A percentile compares a stretch with the other conserved stretches of the same genome.
Evolutionary conservation across 2,329 filamentous ascomycete species (phyloP).

Genomic region (Xylaria sp.): DNA sequence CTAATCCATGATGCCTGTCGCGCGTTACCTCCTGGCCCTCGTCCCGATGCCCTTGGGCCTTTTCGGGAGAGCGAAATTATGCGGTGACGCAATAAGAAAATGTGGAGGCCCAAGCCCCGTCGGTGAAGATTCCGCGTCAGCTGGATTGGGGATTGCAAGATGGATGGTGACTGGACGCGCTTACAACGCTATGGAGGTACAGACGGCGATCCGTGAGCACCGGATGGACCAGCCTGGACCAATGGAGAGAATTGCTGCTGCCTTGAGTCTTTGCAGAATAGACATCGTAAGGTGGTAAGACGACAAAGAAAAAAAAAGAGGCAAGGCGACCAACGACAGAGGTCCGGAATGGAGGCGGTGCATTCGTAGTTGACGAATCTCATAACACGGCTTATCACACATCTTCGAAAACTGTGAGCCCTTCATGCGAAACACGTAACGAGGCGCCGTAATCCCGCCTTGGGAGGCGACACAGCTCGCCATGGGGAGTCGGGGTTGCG

Average conservation of each 20-base stretch:
- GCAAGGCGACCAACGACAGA: constrained; percentile 16
- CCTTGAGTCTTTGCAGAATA: background rate
- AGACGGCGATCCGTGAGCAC: constrained; percentile 5
- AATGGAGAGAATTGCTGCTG: no score
- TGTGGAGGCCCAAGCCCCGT: constrained; percentile 2
- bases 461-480: background rate
- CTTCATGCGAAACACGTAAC: constrained; percentile 7
- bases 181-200: background rate
- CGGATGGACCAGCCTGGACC: background rate
- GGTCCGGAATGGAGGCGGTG: background rate
- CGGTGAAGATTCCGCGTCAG: background rate
- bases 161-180: background rate
- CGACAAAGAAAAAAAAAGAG: constrained; percentile 17
- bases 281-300: constrained; percentile 24
- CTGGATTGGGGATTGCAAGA: background rate
- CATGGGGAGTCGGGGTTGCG: background rate
- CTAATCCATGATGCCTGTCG: no score
- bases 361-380: constrained; percentile 2
- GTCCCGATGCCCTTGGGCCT: background rate
- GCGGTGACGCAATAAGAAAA: constrained; percentile 17
- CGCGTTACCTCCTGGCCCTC: background rate
- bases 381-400: background rate
- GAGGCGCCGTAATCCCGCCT: constrained; percentile 13
- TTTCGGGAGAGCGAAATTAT: background rate
- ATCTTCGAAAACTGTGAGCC: background rate